Evolutionary conservation across 305 asterid genomes (phyloP).

Genomic region (Euphrasia arctica): DNA sequence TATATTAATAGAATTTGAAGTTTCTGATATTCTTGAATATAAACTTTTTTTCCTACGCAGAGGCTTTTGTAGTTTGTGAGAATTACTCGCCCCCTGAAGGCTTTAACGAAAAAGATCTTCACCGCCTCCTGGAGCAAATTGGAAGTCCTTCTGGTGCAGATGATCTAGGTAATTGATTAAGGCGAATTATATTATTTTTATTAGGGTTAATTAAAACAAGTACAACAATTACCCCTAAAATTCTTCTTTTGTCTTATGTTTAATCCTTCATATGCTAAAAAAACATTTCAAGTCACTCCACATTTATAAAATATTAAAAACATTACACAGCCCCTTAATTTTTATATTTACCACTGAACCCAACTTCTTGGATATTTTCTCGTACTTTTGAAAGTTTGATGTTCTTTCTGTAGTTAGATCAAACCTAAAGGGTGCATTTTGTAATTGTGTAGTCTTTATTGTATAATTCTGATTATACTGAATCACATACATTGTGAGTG

Average conservation of each 20-base stretch:
- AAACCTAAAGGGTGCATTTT: background rate
- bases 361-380: background rate
- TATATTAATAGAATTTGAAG: constrained; percentile 2
- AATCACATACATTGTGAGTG: background rate
- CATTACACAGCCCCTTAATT: background rate
- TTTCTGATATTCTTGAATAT: constrained; percentile 8
- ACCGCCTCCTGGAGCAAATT: constrained; percentile 81
- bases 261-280: background rate
- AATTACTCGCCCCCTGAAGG: constrained; percentile 95
- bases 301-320: background rate
- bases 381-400: background rate
- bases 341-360: background rate
- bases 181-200: no score
- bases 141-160: constrained; percentile 95
- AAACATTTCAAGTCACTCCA: background rate
- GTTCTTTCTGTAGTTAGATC: background rate
- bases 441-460: background rate
- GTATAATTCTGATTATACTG: constrained; percentile 1
- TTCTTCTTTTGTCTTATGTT: background rate
- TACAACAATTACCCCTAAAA: background rate
- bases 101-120: constrained; percentile 79
- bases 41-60: constrained; percentile 39
- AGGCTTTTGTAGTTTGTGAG: constrained; percentile 96
- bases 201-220: background rate
- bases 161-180: constrained; percentile 54